These are phyloP conservation scores for Raffaelea albimanens DNA, from an alignment of 2,329 filamentous ascomycete species.

Conservation along the genomic window DNA sequence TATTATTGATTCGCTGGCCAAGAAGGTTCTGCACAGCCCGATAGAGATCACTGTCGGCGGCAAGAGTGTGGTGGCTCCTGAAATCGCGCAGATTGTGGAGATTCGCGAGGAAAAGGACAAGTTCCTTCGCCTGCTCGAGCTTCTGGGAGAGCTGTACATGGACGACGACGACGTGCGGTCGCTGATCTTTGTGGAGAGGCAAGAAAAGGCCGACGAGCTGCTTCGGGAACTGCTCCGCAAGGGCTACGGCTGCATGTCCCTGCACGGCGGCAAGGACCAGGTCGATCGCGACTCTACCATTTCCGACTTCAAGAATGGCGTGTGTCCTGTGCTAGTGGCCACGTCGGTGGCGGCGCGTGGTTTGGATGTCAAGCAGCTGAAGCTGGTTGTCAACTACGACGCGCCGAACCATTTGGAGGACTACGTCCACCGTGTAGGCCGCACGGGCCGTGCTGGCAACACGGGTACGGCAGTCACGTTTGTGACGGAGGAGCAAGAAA, in stretches of 20 bases:
- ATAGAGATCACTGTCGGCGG: constrained; percentile 91
- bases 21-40: constrained; percentile 76
- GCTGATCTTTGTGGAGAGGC: constrained; percentile 84
- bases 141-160: constrained; percentile 79
- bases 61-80: constrained; percentile 75
- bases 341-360: constrained; percentile 94
- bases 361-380: constrained; percentile 90
- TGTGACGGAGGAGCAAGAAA: constrained; percentile 82
- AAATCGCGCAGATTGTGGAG: constrained; percentile 89
- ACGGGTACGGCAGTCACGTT: constrained; percentile 93
- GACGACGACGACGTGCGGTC: constrained; percentile 83
- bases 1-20: constrained; percentile 82
- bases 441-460: constrained; percentile 89
- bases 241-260: constrained; percentile 85
- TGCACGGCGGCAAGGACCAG: constrained; percentile 90
- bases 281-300: constrained; percentile 89
- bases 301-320: constrained; percentile 84
- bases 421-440: constrained; percentile 88
- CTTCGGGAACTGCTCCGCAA: constrained; percentile 72
- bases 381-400: constrained; percentile 92
- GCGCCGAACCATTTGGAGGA: constrained; percentile 91
- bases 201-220: constrained; percentile 78
- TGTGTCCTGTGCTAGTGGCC: constrained; percentile 82
- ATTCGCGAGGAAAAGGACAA: constrained; percentile 75
- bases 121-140: constrained; percentile 72